Conservation (phyloP, 495 filamentous ascomycete species). For the Lindgomyces ingoldianus region DNA sequence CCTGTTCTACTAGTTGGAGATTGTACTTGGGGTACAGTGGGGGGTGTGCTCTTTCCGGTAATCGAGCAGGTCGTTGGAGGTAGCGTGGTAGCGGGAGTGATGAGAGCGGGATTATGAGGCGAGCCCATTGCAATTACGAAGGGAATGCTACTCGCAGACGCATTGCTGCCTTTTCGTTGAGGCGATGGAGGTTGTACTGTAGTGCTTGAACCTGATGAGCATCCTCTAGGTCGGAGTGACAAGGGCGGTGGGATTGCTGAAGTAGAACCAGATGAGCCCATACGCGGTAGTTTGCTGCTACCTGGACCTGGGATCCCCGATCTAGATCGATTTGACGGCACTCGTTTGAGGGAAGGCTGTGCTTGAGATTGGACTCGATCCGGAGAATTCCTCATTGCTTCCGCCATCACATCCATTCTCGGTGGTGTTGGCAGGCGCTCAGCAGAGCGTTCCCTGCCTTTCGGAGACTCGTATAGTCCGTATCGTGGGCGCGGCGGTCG, state of each 20-base stretch:
- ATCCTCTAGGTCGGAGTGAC: conserved; percentile 1
- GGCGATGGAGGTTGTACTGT: conserved; percentile 10
- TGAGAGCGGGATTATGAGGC: conserved; percentile 36
- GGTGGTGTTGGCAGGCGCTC: conserved; percentile 11
- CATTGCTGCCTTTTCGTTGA: conserved; percentile 10
- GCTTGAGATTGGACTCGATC: conserved; percentile 2
- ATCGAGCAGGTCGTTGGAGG: conserved; percentile 22
- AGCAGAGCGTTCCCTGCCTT: background rate
- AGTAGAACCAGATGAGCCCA: background rate
- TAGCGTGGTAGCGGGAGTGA: conserved; percentile 9
- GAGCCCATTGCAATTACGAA: conserved; percentile 36
- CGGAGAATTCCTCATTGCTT: conserved; percentile 33
- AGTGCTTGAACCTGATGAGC: conserved; percentile 13
- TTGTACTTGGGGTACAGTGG: background rate
- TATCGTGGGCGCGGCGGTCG: conserved; percentile 30
- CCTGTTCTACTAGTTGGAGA: conserved; percentile 15
- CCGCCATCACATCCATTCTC: conserved; percentile 33
- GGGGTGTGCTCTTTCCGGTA: conserved; percentile 12
- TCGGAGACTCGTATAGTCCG: conserved; percentile 29
- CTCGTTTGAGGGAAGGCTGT: background rate
- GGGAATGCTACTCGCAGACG: conserved; percentile 23
- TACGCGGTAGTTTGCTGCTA: background rate
- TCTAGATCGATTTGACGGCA: background rate
- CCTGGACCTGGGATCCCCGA: background rate
- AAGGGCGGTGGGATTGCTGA: conserved; percentile 20